Percentiles rank a stretch among this genome's conserved stretches.
phyloP scores from a whole-genome alignment of 2,329 filamentous ascomycete genomes.

The Sporothrix pseudoabietina region DNA sequence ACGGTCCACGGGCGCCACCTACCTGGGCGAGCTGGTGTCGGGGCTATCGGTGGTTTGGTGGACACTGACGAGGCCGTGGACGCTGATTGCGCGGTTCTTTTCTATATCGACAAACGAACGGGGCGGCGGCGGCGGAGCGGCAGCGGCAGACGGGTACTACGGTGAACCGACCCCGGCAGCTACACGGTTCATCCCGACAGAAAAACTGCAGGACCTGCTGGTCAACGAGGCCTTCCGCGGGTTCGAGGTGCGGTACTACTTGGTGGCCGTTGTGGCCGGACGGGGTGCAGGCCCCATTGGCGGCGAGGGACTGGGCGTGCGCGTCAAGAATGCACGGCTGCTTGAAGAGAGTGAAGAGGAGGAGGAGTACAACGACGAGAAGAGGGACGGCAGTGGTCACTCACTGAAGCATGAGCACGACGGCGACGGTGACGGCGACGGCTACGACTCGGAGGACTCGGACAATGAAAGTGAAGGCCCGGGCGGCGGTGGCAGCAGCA shows the following conservation, averaged over 20 bases:
- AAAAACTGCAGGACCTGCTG: conserved; percentile 87
- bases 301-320: not conserved
- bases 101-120: conserved; percentile 26
- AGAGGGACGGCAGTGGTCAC: not conserved
- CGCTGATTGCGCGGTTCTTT: conserved; percentile 29
- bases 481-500: conserved; percentile 20
- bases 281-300: conserved; percentile 14
- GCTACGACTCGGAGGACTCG: not conserved
- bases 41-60: conserved; percentile 41
- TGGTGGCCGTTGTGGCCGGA: conserved; percentile 73
- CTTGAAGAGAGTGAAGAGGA: conserved; percentile 13
- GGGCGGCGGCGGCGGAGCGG: conserved; percentile 9
- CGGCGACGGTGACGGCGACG: too few relatives aligned
- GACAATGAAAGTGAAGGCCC: conserved; percentile 1
- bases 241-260: conserved; percentile 86
- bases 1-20: conserved; percentile 68
- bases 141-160: conserved; percentile 26
- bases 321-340: not conserved
- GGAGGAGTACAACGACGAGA: conserved; percentile 3
- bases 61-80: conserved; percentile 37
- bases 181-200: conserved; percentile 75
- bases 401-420: too few relatives aligned
- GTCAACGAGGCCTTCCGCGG: conserved; percentile 94
- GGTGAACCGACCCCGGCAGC: conserved; percentile 40
- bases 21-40: conserved; percentile 49